Evolutionary conservation across 1,284 basidiomycete species (phyloP).

Genomic region (Phylloboletellus chloephorus): DNA sequence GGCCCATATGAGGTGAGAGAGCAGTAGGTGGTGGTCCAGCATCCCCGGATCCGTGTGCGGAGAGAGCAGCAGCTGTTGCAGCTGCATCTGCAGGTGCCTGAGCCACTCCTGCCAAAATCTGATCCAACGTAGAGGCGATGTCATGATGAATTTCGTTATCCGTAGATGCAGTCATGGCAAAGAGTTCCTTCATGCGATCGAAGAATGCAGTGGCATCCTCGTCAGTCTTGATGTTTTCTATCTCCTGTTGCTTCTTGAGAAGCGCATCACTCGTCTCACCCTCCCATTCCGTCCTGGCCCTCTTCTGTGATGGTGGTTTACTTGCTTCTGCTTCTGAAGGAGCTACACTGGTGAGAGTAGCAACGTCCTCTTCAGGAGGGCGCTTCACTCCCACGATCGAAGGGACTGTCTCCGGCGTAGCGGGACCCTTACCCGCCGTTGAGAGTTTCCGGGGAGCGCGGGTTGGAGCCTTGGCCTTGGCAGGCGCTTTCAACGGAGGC

Average conservation of each 20-base stretch:
- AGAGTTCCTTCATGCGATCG: slow-evolving; percentile 55
- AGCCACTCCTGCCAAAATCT: slow-evolving; percentile 53
- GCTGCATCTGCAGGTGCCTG: slow-evolving; percentile 34
- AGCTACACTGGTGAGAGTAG: slow-evolving; percentile 22
- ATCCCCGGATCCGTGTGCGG: slow-evolving; percentile 25
- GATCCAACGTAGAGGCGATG: slow-evolving; percentile 55
- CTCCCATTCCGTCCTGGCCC: slow-evolving; percentile 64
- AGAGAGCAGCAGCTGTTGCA: slow-evolving; percentile 33
- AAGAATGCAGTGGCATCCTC: slow-evolving; percentile 61
- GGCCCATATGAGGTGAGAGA: slow-evolving; percentile 36
- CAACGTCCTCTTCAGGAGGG: slow-evolving; percentile 52
- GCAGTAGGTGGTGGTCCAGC: slow-evolving; percentile 32
- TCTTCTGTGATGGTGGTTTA: slow-evolving; percentile 64
- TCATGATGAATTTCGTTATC: slow-evolving; percentile 45
- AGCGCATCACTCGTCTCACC: slow-evolving; percentile 49
- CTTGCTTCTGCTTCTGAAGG: slow-evolving; percentile 37
- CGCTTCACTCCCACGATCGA: slow-evolving; percentile 45
- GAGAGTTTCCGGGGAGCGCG: slow-evolving; percentile 44
- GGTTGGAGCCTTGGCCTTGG: slow-evolving; percentile 39
- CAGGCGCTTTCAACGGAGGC: slow-evolving; percentile 46
- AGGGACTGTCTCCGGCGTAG: slow-evolving; percentile 29
- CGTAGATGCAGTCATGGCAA: slow-evolving; percentile 45
- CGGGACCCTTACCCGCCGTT: slow-evolving; percentile 36
- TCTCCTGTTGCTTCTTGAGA: slow-evolving; percentile 48
- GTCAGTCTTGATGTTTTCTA: slow-evolving; percentile 57